Conservation (phyloP, 441 rosid species). For the Pelargonium citronellum region DNA sequence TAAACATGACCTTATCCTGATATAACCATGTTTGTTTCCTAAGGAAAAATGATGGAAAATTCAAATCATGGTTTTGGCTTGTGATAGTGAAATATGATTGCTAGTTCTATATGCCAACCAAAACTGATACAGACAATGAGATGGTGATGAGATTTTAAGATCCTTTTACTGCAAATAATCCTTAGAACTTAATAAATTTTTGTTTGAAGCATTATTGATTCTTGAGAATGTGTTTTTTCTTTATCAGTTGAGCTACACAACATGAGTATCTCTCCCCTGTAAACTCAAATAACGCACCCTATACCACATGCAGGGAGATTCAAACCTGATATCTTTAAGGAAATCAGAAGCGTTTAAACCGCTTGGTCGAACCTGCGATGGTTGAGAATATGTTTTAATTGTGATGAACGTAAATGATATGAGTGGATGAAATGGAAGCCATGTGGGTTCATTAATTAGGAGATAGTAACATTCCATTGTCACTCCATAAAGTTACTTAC, state of each 20-base stretch:
- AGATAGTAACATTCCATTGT: not conserved
- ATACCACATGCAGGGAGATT: no score
- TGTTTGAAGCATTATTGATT: not conserved
- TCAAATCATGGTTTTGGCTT: constrained; percentile 2
- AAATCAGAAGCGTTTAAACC: no score
- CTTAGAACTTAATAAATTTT: not conserved
- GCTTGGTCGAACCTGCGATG: no score
- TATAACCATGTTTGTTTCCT: constrained; percentile 8
- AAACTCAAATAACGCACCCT: no score
- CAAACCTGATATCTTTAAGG: no score
- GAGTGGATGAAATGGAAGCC: constrained; percentile 7
- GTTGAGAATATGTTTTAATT: no score
- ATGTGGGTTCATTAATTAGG: constrained; percentile 7
- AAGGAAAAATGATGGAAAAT: not conserved
- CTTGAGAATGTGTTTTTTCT: no score
- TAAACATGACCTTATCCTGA: no score
- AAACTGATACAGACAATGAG: not conserved
- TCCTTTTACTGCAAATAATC: not conserved
- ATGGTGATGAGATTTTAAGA: not conserved
- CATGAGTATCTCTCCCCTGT: no score
- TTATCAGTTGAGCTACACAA: no score
- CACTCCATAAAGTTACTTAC: constrained; percentile 7
- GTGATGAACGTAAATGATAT: no score
- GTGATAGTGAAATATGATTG: not conserved
- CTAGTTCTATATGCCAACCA: not conserved